Conservation (phyloP, 257 asterid species). For the Solanum sparsipilum region DNA sequence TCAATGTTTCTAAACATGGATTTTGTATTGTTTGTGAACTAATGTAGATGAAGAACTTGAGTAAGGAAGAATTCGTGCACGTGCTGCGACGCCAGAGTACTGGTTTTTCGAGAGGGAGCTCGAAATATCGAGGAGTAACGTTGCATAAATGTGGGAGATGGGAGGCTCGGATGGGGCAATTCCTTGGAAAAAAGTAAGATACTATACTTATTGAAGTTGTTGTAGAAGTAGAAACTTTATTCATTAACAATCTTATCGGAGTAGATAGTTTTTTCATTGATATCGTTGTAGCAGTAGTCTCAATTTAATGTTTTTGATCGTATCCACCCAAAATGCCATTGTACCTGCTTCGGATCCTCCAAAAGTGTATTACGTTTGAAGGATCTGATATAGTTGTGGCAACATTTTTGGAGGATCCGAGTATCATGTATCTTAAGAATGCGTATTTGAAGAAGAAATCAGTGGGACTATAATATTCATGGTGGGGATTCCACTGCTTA, state of each 20-base stretch:
- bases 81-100: constrained; percentile 44
- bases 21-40: neutral
- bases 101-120: constrained; percentile 50
- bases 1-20: neutral
- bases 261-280: neutral
- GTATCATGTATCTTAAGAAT: neutral
- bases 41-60: constrained; percentile 26
- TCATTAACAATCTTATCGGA: neutral
- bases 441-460: neutral
- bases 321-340: neutral
- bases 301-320: neutral
- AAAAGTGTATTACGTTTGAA: neutral
- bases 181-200: constrained; percentile 59
- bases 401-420: neutral
- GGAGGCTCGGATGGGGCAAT: constrained; percentile 62
- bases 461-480: constrained; percentile 10
- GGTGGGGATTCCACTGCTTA: constrained; percentile 26
- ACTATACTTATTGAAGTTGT: neutral
- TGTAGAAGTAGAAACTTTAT: neutral
- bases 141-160: constrained; percentile 60
- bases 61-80: constrained; percentile 49
- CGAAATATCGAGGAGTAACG: constrained; percentile 51
- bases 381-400: neutral
- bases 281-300: neutral
- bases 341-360: neutral